Evolutionary conservation across 2,329 filamentous ascomycete genomes (phyloP), one percentile per base, ranked within the genome.

Genomic region (Penicillium freii): DNA sequence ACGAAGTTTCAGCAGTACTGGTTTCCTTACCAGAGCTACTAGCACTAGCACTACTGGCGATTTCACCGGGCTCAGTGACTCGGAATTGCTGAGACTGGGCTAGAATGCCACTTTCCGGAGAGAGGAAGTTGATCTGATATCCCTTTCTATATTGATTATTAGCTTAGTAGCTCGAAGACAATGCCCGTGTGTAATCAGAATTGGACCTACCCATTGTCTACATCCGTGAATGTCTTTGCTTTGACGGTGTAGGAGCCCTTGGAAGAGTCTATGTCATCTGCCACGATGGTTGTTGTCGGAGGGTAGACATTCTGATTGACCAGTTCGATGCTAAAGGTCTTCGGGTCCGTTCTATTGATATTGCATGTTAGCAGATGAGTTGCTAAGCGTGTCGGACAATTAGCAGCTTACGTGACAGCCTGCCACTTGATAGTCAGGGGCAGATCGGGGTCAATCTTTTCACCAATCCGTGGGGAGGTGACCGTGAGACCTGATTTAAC

Each of bases 101-200:
- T 33, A 79, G 66, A 58, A 79, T 78, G 38, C 76, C 77, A 36
- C 53, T 69, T 29, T 61, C 57, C 17, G 70, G 69, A 49, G 74
- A 73, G 54, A 75, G 50, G 56, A 77, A 68, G 65, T 79, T 77
- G 71, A 79, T 69, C 57, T 76, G 76, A 65, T 77, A 79, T 48
- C 70, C 73, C 47, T 74, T 73, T 42, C 61, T 60, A 40, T 47
- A 49, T 29, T 45, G 42, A 49, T 13, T 13, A 31, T 31, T 15
- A 31, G 13, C 47, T 64, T 15, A 63, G 34, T 49, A 29, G 1
- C 9, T 34, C 10, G 19, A 27, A 19, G 11, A 19, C 11, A 11
- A 23, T 25, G 23, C 23, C 23, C 23, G 5, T 4, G 4, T 23
- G 1, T 8, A 38, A 27, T 17, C n/a, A 10, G 40, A 42, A 8